Evolutionary conservation across 2,329 filamentous ascomycete species (phyloP), one percentile per base, ranked within the genome.

Genomic region (Lasiodiplodia sp.): DNA sequence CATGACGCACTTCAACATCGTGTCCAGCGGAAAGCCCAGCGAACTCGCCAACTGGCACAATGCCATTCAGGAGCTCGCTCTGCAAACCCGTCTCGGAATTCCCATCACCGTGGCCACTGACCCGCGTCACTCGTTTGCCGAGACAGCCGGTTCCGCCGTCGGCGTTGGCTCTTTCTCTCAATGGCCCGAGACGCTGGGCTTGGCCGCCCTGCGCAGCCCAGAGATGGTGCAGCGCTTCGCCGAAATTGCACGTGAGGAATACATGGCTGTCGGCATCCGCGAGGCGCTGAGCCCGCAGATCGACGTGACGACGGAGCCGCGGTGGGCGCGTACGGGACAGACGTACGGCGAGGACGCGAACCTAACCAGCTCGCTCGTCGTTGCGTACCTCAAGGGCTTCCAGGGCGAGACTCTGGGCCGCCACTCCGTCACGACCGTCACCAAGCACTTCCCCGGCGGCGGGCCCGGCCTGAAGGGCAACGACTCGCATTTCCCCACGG

Each of bases 391-490:
- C 71, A 79, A 81, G 57, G 84, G 84, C 21, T 82, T 86, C 58
- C 83, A 84, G 31, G 83, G 82, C 0, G 77, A 80, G 2, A 74
- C 78, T 38, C 75, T 85, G n/a, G 84, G 84, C 0, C 71, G 74
- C 0, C 70, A 80, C 34, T 84, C 82, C 2, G 81, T 86, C 3
- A 81, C 80, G 1, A 83, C 85, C 0, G 81, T 86, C 1, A 85
- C 84, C 0, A 87, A 87, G 74, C 85, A 87, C 70, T 87, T 87
- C 71, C 85, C 85, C 0, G 85, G 85, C 4, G 83, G 80, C 8
- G 85, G 85, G 0, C 80, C 85, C 0, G 79, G 83, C 72, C 75
- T 84, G 68, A 75, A 84, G 57, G 85, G 85, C 23, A 83, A 86
- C 57, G 85, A 87, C 71, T 81, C 83, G 18, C 85, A 87, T 67